These are phyloP conservation scores for Pachysolen tannophilus DNA, from an alignment of 805 yeast species.

Conservation along the genomic window DNA sequence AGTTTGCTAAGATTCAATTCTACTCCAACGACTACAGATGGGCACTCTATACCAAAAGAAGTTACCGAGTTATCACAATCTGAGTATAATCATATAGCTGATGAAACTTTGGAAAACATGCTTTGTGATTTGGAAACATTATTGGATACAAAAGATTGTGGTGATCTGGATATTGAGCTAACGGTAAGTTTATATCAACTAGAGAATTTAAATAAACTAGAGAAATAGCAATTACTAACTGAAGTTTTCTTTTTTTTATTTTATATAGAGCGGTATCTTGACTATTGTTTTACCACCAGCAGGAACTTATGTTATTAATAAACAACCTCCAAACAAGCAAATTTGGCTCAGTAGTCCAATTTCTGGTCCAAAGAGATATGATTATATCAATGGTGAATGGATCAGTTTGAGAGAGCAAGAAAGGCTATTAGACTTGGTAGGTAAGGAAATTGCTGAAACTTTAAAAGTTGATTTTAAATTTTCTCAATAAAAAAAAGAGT, in stretches of 20 bases:
- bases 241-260: not conserved
- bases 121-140: constrained; percentile 61
- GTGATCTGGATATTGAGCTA: constrained; percentile 64
- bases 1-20: too few species aligned
- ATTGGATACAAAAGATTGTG: constrained; percentile 37
- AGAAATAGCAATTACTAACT: constrained; percentile 1
- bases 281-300: constrained; percentile 59
- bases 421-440: constrained; percentile 36
- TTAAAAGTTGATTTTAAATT: constrained; percentile 14
- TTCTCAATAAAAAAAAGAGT: too few species aligned
- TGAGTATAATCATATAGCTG: constrained; percentile 59
- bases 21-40: constrained; percentile 34
- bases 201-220: too few species aligned
- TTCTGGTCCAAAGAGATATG: constrained; percentile 87
- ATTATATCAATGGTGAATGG: constrained; percentile 72
- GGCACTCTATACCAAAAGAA: constrained; percentile 42
- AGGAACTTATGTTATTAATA: constrained; percentile 89
- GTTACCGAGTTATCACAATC: constrained; percentile 38
- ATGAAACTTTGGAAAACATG: constrained; percentile 60
- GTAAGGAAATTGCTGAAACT: constrained; percentile 36
- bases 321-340: constrained; percentile 96
- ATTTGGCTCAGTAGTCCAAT: constrained; percentile 93
- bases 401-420: constrained; percentile 61
- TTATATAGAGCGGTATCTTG: constrained; percentile 63
- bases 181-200: constrained; percentile 30